Evolutionary conservation across 2,329 filamentous ascomycete genomes (phyloP), one percentile per base, ranked within the genome.

Genomic region (Aureobasidium leucospermi): DNA sequence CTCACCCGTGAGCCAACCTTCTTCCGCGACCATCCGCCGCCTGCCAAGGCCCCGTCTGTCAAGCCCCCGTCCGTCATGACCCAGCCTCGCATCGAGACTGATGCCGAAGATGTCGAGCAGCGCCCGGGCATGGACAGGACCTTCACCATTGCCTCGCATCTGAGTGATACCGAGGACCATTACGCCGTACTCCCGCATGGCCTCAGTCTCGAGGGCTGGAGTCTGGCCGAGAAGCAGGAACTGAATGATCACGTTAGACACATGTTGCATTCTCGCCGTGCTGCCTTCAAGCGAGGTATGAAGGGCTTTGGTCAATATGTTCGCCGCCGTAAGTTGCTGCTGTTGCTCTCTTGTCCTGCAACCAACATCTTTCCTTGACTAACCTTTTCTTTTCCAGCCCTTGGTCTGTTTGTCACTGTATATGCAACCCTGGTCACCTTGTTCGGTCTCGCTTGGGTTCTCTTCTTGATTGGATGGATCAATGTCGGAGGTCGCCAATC

Each of bases 381-480:
- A 38, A 16, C 13, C 29, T 10, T 45, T n/a, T 49, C 48, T 45
- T 34, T 60, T 84, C 81, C 89, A 1, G 79, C 90, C 1, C 79
- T 96, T 39, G 90, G 90, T 1, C 90, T 94, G 69, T 80, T 92
- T 58, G 88, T 96, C 61, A 94, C 89, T 0, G 74, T 95, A 4
- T 96, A 96, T 71, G 90, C 89, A 8, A 85, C 82, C 1, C 78
- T 93, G 19, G 92, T 96, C 66, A 94, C 90, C 0, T 78, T 92
- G 0, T 96, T 95, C 66, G 90, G 90, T 67, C 78, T 93, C 11
- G 88, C 88, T 0, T 96, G 90, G 90, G 90, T 96, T 1, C 80
- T 95, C n/a, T 94, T 93, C 74, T 77, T 95, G 58, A 96, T 96
- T 69, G 58, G 83, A 49, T 95, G 90, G 90, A 89, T 94, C 69